phyloP scores from a whole-genome alignment of 2,329 filamentous ascomycete genomes.

The Trichoderma endophyticum region DNA sequence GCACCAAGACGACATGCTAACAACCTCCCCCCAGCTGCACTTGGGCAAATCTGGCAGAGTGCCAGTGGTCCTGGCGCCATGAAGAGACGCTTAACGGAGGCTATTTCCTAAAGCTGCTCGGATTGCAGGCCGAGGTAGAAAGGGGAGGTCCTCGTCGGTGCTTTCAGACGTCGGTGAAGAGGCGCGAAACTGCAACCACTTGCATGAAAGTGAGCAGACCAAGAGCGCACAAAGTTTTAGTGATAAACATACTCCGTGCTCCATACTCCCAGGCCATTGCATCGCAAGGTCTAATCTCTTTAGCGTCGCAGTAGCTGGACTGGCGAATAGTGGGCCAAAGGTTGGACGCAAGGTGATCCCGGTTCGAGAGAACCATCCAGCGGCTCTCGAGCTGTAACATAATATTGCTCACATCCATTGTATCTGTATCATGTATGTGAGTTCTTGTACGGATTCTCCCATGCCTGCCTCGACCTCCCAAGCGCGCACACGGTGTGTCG shows the following conservation, averaged over 20 bases:
- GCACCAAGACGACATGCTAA: neutral
- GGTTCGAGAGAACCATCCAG: slow-evolving; percentile 1
- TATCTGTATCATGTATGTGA: neutral
- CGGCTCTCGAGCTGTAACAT: slow-evolving; percentile 10
- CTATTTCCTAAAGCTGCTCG: neutral
- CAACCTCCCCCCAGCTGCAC: neutral
- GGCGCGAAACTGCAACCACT: slow-evolving; percentile 7
- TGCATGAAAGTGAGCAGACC: slow-evolving; percentile 17
- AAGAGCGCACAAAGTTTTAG: slow-evolving; percentile 10
- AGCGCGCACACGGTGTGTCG: slow-evolving; percentile 9
- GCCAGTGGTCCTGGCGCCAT: neutral
- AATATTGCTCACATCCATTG: slow-evolving; percentile 6
- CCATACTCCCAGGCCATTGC: neutral
- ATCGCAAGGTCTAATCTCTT: slow-evolving; percentile 8
- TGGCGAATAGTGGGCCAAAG: slow-evolving; percentile 6
- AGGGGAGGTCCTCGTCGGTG: neutral
- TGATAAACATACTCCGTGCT: slow-evolving; percentile 11
- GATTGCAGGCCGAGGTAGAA: neutral
- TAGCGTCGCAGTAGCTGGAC: slow-evolving; percentile 14
- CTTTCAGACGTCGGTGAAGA: slow-evolving; percentile 19
- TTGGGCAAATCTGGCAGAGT: neutral
- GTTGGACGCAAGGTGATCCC: slow-evolving; percentile 10
- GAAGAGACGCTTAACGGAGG: neutral
- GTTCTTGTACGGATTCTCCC: neutral
- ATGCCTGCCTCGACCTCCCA: slow-evolving; percentile 5